phyloP scores from a whole-genome alignment of 2,329 filamentous ascomycete genomes.

The Botryosphaeria agaves region DNA sequence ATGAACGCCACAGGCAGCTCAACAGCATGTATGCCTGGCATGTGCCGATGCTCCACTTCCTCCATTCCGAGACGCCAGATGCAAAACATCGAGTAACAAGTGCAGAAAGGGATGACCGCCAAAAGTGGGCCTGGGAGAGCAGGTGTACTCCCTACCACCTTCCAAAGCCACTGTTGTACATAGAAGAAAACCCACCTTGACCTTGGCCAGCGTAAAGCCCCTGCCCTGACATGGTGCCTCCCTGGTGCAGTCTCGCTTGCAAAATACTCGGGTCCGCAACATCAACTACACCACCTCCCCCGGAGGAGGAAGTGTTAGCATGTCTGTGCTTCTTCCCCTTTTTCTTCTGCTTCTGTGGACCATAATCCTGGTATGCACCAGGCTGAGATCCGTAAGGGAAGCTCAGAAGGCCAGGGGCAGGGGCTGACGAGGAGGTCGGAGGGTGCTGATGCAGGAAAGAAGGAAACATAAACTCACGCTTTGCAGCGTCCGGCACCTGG shows the following conservation, averaged over 20 bases:
- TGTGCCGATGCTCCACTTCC: slow-evolving; percentile 5
- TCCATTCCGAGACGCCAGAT: slow-evolving; percentile 2
- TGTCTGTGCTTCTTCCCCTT: slow-evolving; percentile 99
- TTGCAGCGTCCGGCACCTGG: slow-evolving; percentile 69
- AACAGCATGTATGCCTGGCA: slow-evolving; percentile 1
- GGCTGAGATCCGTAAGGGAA: slow-evolving; percentile 79
- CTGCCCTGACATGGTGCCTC: slow-evolving; percentile 65
- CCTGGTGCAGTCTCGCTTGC: slow-evolving; percentile 91
- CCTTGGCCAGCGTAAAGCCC: slow-evolving; percentile 76
- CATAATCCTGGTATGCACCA: slow-evolving; percentile 78
- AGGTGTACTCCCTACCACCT: no score
- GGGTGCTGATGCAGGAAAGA: slow-evolving; percentile 78
- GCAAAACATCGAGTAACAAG: slow-evolving; percentile 1
- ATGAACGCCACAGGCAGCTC: slow-evolving; percentile 3
- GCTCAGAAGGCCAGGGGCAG: slow-evolving; percentile 79
- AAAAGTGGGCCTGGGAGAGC: slow-evolving; percentile 7
- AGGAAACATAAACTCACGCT: slow-evolving; percentile 98
- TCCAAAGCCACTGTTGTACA: slow-evolving; percentile 60
- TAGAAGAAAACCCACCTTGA: slow-evolving; percentile 82
- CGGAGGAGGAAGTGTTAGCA: slow-evolving; percentile 99
- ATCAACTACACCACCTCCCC: slow-evolving; percentile 98
- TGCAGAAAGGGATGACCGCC: slow-evolving; percentile 1
- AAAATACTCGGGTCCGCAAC: slow-evolving; percentile 99
- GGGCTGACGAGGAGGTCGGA: slow-evolving; percentile 67
- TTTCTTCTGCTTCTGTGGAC: slow-evolving; percentile 92